Base-by-base conservation (phyloP, 306 rosid species). In the Senna siamea region DNA sequence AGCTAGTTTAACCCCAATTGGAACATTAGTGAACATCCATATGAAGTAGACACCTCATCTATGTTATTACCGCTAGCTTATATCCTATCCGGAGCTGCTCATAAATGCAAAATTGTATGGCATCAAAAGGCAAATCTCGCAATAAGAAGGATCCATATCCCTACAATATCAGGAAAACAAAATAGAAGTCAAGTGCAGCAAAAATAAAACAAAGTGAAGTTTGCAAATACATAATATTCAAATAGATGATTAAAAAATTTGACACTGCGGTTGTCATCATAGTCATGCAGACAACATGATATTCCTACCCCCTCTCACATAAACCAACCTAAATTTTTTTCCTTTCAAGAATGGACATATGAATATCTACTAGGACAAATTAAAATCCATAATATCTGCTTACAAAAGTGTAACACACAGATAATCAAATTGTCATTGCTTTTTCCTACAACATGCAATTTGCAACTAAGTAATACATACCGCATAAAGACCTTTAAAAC, bases 41-140 rank as follows among this genome's bases (percentile, higher is more conserved):
- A 74, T 17, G 73, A 74, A 44, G 35, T 66, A 66, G 46, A 61
- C 51, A 52, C 35, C 55, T 55, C 61, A 60, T 77, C 56, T 48
- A 72, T 60, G 48, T 55, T 72, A 67, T 58, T 88, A 90, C 96
- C 84, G 91, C 93, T 66, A 85, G 50, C 76, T 86, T 90, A 78
- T 86, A 90, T 52, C 96, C 96, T 1, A 90, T 81, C 40, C 85
- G 87, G 23, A 90, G 91, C 83, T 90, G 96, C 89, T 90, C 96
- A 15, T 90, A 90, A 73, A 90, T 81, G 84, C 96, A 90, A 46
- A 90, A 83, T 80, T 88, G 91, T 62, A 88, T 68, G 59, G 93
- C 96, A 81, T 90, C 96, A 84, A 90, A 90, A 58, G 96, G 96
- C 78, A 90, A 84, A 81, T 90, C 96, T 84, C 96, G 85, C 82